Base-by-base conservation (phyloP, 2,329 filamentous ascomycete genomes). In the Epichloe amarillans region DNA sequence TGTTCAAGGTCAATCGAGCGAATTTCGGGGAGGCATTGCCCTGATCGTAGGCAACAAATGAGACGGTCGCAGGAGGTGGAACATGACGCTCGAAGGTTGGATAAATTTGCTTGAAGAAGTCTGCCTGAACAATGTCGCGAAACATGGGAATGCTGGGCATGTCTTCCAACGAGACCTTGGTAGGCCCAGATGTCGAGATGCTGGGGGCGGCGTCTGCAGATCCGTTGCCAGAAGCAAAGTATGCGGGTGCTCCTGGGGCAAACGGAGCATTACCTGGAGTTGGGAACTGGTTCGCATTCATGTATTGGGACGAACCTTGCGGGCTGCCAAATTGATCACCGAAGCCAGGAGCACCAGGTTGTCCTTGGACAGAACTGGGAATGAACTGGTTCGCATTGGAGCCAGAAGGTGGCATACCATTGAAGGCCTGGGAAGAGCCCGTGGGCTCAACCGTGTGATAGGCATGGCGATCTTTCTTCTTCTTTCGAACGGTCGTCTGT, bases 1-100 rank as follows among this genome's bases (percentile, higher is more conserved):
- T 95, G 69, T 95, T 98, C 66, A 97, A 73, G 0, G 89, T 95
- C 51, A 98, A 77, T 51, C 93, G 83, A 46, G 89, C 86, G 64
- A 88, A 93, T 67, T 96, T 96, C 36, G 93, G 93, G 93, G 93
- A 96, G 5, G 93, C 84, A 65, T 96, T 98, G 60, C 93, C 93
- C 67, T 98, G 93, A 61, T 98, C 93, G 60, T 83, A 87, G n/a
- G 90, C 87, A 38, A 96, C 85, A 62, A 93, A 97, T 2, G 93
- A 89, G 21, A 93, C 78, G 5, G 86, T 81, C 14, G 90, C 87
- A 2, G 93, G 89, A 45, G 93, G 93, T 11, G 93, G 90, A 2
- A 95, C 76, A 63, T 95, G 89, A 53, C 86, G 86, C 69, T 97
- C 91, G 71, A 97, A 95, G 3, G 93, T 98, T 17, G 91, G 89